phyloP scores from a whole-genome alignment of 2,329 filamentous ascomycete species.

The Drechslera avenae region DNA sequence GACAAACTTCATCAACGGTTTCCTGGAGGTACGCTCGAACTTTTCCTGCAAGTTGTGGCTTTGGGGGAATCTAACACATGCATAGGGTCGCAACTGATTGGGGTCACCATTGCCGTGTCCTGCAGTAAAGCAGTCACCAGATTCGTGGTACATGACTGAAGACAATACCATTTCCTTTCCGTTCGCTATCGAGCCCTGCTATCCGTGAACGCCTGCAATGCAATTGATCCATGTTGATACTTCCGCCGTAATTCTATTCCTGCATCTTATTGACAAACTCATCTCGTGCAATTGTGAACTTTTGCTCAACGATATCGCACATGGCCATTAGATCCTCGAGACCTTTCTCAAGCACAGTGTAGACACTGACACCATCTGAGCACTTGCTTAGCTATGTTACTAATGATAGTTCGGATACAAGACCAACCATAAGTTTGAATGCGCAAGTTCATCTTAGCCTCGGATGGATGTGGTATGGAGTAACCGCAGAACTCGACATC shows the following conservation, averaged over 20 bases:
- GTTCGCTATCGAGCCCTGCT: constrained; percentile 29
- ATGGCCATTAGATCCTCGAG: constrained; percentile 86
- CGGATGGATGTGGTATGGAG: constrained; percentile 94
- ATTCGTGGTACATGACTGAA: constrained; percentile 42
- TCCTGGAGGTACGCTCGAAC: constrained; percentile 78
- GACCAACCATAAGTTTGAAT: constrained; percentile 90
- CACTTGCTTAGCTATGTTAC: constrained; percentile 6
- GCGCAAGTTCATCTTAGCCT: constrained; percentile 93
- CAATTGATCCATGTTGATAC: constrained; percentile 13
- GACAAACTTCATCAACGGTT: constrained; percentile 88
- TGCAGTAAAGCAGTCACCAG: constrained; percentile 20
- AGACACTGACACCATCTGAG: constrained; percentile 76
- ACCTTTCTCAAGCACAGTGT: constrained; percentile 88
- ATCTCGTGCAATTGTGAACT: constrained; percentile 74
- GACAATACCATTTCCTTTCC: constrained; percentile 45
- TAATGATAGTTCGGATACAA: not conserved
- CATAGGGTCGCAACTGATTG: constrained; percentile 48
- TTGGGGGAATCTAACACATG: constrained; percentile 11
- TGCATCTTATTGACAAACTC: constrained; percentile 57
- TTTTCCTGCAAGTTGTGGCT: too few species aligned
- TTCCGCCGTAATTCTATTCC: constrained; percentile 15
- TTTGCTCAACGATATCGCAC: constrained; percentile 91
- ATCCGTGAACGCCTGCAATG: constrained; percentile 42
- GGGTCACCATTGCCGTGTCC: constrained; percentile 4
- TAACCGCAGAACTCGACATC: constrained; percentile 98